phyloP scores from a whole-genome alignment of 257 asterid genomes.

The Marsdenia floribunda region DNA sequence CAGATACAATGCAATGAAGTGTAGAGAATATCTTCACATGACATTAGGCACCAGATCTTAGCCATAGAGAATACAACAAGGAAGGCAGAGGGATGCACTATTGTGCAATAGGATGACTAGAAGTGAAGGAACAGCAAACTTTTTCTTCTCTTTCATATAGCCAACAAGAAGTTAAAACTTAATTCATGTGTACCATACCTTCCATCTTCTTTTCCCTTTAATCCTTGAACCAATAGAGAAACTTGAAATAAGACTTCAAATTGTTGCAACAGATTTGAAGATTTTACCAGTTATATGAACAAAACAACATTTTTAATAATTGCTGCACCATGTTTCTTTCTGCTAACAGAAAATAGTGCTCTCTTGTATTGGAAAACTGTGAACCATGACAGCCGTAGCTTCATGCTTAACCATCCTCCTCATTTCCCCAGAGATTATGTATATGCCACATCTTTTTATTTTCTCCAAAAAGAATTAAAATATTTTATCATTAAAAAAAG shows the following conservation, averaged over 20 bases:
- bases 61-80: background rate
- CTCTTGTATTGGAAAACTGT: background rate
- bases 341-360: background rate
- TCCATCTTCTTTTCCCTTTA: background rate
- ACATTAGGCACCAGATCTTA: background rate
- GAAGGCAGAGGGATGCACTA: background rate
- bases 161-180: background rate
- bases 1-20: conserved; percentile 7
- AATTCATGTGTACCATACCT: background rate
- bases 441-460: background rate
- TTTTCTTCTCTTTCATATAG: background rate
- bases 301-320: background rate
- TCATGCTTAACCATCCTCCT: background rate
- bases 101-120: background rate
- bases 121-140: background rate
- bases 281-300: background rate
- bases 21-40: background rate
- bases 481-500: background rate
- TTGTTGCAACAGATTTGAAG: background rate
- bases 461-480: background rate
- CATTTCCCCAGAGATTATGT: background rate
- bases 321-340: background rate
- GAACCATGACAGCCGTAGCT: background rate
- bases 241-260: background rate
- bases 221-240: background rate